Evolutionary conservation across 768 basidiomycete species (phyloP).

Genomic region (Gyrodon lividus): DNA sequence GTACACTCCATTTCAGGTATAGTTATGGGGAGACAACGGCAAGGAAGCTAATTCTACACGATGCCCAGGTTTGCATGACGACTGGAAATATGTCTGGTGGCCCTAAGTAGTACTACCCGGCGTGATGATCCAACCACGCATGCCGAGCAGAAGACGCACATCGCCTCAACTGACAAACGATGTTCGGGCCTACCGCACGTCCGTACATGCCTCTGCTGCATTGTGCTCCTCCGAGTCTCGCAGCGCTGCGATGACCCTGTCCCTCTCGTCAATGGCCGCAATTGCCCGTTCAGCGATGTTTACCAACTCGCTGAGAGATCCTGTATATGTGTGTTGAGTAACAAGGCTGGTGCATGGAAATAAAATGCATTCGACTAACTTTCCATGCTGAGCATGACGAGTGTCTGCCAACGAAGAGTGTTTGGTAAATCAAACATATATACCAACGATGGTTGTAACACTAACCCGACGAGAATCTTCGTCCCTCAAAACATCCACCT

Average conservation of each 20-base stretch:
- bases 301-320: constrained; percentile 32
- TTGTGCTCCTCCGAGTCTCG: no score
- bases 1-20: no score
- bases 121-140: no score
- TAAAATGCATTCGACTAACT: constrained; percentile 30
- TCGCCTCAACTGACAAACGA: no score
- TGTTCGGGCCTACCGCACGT: no score
- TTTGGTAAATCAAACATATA: background rate
- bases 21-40: no score
- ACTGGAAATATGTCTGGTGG: no score
- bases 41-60: no score
- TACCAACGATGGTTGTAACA: background rate
- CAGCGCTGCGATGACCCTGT: constrained; percentile 20
- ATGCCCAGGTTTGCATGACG: no score
- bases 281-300: constrained; percentile 35
- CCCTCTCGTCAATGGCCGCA: constrained; percentile 29
- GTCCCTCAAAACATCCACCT: constrained; percentile 44
- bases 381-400: constrained; percentile 47
- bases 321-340: constrained; percentile 16
- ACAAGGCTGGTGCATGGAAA: background rate
- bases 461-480: constrained; percentile 42
- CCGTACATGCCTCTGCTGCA: background rate
- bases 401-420: constrained; percentile 27
- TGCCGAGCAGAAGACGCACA: no score
- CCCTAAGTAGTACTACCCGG: no score